Evolutionary conservation across 306 rosid genomes (phyloP).

Genomic region (Cercis canadensis): DNA sequence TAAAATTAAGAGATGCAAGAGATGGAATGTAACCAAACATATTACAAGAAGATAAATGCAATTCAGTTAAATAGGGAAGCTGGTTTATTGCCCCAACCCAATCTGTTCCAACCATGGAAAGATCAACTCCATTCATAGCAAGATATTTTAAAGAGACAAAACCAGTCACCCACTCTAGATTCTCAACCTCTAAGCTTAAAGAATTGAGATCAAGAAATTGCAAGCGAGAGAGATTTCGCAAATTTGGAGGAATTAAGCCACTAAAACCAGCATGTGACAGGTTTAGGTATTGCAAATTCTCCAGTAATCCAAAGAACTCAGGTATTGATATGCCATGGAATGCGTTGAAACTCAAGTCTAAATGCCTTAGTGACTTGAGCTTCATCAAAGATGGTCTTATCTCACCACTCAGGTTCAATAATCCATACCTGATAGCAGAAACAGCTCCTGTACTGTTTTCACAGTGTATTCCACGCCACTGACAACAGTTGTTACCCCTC

Average conservation of each 20-base stretch:
- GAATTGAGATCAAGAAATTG: constrained; percentile 40
- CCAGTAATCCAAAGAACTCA: constrained; percentile 42
- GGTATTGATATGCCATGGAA: constrained; percentile 43
- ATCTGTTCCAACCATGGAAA: constrained; percentile 42
- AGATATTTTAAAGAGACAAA: constrained; percentile 49
- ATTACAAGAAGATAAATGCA: constrained; percentile 36
- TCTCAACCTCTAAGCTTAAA: constrained; percentile 12
- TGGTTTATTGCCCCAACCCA: constrained; percentile 40
- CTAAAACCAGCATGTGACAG: constrained; percentile 50
- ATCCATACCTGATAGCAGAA: constrained; percentile 32
- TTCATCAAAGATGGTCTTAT: constrained; percentile 49
- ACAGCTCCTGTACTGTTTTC: constrained; percentile 42
- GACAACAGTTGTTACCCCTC: constrained; percentile 50
- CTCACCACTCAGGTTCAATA: constrained; percentile 48
- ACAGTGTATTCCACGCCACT: constrained; percentile 51
- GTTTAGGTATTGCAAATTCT: constrained; percentile 51
- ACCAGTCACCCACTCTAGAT: constrained; percentile 44
- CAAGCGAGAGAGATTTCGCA: constrained; percentile 49
- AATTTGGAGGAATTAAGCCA: constrained; percentile 38
- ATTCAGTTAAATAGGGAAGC: constrained; percentile 40
- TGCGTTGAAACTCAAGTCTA: constrained; percentile 57
- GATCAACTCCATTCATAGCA: constrained; percentile 41
- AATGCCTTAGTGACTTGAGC: constrained; percentile 44
- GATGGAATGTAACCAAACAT: constrained; percentile 39
- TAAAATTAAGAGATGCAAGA: constrained; percentile 34